Evolutionary conservation across 768 basidiomycete genomes (phyloP), one percentile per base, ranked within the genome.

Genomic region (Glaciozyma antarctica): DNA sequence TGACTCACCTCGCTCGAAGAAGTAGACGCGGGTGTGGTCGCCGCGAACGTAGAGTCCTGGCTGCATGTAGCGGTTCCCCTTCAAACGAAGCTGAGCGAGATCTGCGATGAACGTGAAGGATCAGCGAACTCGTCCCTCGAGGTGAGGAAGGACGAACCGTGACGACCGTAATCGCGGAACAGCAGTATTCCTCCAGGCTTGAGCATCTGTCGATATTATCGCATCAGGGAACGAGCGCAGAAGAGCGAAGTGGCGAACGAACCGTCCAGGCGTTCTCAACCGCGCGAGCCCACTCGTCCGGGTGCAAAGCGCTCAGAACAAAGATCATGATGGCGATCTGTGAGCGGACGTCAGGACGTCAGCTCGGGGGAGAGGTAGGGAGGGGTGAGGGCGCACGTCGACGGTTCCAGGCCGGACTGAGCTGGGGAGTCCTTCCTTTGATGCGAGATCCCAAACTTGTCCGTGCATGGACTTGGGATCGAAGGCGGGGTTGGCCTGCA

Each of bases 1-100:
- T 21, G 34, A 54, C 75, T 53, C 57, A 89, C 92, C 88, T 16
- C 88, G 76, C 66, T 89, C 87, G 70, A 99, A 99, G 76, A 98
- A 99, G 77, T 97, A 98, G 0, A 99, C 95, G 47, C 95, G 81
- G 0, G 95, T 98, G 73, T 90, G 93, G 78, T 99, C 95, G 0
- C 95, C 95, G 45, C 95, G 83, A 59, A 95, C 87, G 73, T 99
- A 99, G 70, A 99, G 86, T 75, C 95, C 90, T 51, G 90, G 88
- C 16, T 98, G 82, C 62, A 98, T 81, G 55, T 58, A 69, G 16
- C 95, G 82, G 2, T 86, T 85, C 9, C 81, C 81, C 77, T 90
- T 95, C 81, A 99, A 95, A 15, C 95, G 82, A 53, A 99, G 80
- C 76, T 97, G 94, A 2, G 95, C 89, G 53, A 99, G 83, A 75